Percentiles rank a stretch among this genome's conserved stretches.
Conservation (phyloP, 139 green algal species). For the Chloropicon primus region DNA sequence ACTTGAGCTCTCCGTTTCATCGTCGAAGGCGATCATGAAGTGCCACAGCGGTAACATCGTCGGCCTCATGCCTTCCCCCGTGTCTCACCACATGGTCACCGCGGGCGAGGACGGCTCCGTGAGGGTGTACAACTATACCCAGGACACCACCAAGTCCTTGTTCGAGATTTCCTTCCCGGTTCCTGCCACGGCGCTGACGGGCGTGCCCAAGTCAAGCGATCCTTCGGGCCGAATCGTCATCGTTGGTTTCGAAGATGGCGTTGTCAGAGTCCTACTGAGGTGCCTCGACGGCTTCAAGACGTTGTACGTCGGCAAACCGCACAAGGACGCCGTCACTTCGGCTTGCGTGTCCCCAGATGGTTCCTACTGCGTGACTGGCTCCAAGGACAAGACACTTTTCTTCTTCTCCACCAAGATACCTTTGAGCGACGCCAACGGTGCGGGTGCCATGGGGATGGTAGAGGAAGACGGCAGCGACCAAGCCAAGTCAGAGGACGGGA, state of each 20-base stretch:
- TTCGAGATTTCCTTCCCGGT: neutral
- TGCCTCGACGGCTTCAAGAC: constrained; percentile 33
- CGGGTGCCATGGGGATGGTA: no score
- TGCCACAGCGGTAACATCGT: constrained; percentile 37
- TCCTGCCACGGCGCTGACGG: neutral
- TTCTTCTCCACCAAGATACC: constrained; percentile 34
- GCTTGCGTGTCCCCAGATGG: constrained; percentile 25
- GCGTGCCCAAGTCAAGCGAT: constrained; percentile 3
- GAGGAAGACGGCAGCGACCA: neutral
- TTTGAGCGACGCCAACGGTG: neutral
- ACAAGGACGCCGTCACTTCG: constrained; percentile 30
- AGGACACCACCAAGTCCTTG: constrained; percentile 7
- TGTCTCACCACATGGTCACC: constrained; percentile 31
- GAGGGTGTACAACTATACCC: constrained; percentile 35
- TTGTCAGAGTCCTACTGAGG: constrained; percentile 28
- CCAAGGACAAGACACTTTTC: constrained; percentile 38
- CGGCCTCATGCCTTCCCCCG: constrained; percentile 22
- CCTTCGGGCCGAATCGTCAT: constrained; percentile 3
- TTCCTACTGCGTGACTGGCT: constrained; percentile 18
- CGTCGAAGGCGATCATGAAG: constrained; percentile 6
- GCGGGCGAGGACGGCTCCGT: constrained; percentile 36
- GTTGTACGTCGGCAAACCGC: constrained; percentile 31
- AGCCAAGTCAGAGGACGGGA: neutral
- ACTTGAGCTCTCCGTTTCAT: neutral
- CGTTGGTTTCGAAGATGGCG: constrained; percentile 38